Evolutionary conservation across 441 rosid genomes (phyloP).

Genomic region (Mallotus japonicus): DNA sequence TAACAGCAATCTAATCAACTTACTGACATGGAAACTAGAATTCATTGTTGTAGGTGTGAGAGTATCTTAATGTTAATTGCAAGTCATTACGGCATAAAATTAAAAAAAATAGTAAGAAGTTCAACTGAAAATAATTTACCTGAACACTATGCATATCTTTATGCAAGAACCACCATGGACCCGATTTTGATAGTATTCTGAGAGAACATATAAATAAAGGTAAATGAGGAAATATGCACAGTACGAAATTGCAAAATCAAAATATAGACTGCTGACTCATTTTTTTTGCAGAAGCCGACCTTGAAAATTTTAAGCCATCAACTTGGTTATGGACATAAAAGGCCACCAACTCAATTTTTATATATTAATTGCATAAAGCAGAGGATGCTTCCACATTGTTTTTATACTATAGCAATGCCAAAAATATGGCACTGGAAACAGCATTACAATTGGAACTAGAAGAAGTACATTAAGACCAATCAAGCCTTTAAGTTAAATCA

Average conservation of each 20-base stretch:
- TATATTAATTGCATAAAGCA: not conserved
- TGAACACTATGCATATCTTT: conserved; percentile 36
- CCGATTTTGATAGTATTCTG: conserved; percentile 61
- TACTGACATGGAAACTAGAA: not conserved
- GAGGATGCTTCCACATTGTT: not conserved
- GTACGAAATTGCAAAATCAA: not conserved
- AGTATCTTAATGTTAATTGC: not conserved
- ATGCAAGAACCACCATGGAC: conserved; percentile 97
- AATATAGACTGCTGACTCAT: not conserved
- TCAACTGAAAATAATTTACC: conserved; percentile 29
- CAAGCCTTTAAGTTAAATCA: not conserved
- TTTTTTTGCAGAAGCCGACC: not conserved
- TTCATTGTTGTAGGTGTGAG: not conserved
- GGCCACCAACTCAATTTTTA: not conserved
- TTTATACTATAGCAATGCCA: not conserved
- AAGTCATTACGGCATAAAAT: not conserved
- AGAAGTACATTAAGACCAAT: not conserved
- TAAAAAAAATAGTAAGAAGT: not conserved
- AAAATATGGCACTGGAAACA: not conserved
- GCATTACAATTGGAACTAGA: not conserved
- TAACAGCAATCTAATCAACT: not conserved
- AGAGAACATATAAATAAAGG: not conserved
- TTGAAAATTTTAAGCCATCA: not conserved
- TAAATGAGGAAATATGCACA: not conserved
- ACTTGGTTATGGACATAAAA: not conserved